Evolutionary conservation across 2,329 filamentous ascomycete genomes (phyloP), one percentile per base, ranked within the genome.

Genomic region (Xylaria sp.): DNA sequence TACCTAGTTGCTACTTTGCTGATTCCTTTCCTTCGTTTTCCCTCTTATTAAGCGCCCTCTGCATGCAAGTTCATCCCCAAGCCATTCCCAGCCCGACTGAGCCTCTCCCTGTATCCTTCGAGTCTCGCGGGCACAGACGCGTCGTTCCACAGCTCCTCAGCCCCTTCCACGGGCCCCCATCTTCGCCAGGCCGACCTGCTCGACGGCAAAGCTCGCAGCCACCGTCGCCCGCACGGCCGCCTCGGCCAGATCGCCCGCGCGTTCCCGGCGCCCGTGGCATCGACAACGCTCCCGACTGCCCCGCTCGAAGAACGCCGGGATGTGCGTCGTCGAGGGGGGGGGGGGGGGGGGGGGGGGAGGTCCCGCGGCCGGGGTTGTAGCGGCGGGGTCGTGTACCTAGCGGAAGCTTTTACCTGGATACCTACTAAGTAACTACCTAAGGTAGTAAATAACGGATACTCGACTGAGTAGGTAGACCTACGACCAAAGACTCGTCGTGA

Each of bases 241-340:
- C 19, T 66, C 43, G 1, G 62, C n/a, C 1, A 60, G 21, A 57
- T 64, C 56, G 2, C 60, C 53, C 0, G 61, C 64, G 11, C 56
- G 48, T 74, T 74, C 2, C 72, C 71, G 0, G 68, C 71, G 1
- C 71, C 70, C 21, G 72, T 74, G 1, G 70, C 60, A 50, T 74
- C 71, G 18, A 73, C 59, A 0, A 73, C 60, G 16, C 56, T 63
- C 5, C 43, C 29, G 4, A 44, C 34, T 4, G 26, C 21, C 26
- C 13, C 39, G 18, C 13, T 50, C 39, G 47, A 68, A 65, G 45
- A 65, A 72, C 1, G 71, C 62, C 2, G 67, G 67, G 6, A 73
- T 44, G 71, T 69, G 71, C 21, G 22, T n/a, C 2, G 29, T 20
- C 2, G 17, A 8, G 24, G 1, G 20, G n/a, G n/a, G n/a, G n/a